These are phyloP conservation scores for Cladophialophora chaetospira DNA, from an alignment of 2,329 filamentous ascomycete genomes.

Conservation along the genomic window DNA sequence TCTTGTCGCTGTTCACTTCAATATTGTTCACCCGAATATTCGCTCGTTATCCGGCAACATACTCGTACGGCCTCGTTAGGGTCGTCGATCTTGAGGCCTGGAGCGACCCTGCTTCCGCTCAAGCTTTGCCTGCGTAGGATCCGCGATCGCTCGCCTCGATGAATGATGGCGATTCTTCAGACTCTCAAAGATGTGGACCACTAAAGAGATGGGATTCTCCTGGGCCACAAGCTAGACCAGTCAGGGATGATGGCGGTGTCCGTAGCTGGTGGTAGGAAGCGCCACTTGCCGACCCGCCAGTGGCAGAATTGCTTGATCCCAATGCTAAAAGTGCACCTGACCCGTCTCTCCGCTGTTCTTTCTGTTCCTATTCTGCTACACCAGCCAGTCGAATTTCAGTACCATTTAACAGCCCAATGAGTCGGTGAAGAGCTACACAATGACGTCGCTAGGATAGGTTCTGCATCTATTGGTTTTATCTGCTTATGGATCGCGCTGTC, in stretches of 20 bases:
- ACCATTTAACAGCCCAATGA: slow-evolving; percentile 12
- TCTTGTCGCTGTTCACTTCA: too few species aligned
- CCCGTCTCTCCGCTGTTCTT: neutral
- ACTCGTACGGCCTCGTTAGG: neutral
- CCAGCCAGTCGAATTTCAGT: slow-evolving; percentile 4
- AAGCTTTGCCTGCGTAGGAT: neutral
- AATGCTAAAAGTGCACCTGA: neutral
- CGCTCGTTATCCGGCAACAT: too few species aligned
- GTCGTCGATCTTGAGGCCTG: neutral
- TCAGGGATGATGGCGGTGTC: neutral
- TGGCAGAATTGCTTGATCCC: slow-evolving; percentile 8
- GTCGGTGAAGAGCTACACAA: slow-evolving; percentile 21
- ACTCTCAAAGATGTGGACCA: neutral
- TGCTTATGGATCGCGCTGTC: slow-evolving; percentile 4
- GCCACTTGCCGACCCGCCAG: neutral
- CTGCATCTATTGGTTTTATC: slow-evolving; percentile 10
- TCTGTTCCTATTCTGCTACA: slow-evolving; percentile 5
- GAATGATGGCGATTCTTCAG: neutral
- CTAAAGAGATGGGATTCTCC: neutral
- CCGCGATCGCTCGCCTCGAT: neutral
- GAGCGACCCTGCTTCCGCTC: neutral
- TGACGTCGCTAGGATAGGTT: slow-evolving; percentile 18
- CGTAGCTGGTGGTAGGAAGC: too few species aligned
- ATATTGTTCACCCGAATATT: too few species aligned
- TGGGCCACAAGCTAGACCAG: neutral